phyloP scores from a whole-genome alignment of 2,329 filamentous ascomycete genomes.

The Neobulgaria alba region DNA sequence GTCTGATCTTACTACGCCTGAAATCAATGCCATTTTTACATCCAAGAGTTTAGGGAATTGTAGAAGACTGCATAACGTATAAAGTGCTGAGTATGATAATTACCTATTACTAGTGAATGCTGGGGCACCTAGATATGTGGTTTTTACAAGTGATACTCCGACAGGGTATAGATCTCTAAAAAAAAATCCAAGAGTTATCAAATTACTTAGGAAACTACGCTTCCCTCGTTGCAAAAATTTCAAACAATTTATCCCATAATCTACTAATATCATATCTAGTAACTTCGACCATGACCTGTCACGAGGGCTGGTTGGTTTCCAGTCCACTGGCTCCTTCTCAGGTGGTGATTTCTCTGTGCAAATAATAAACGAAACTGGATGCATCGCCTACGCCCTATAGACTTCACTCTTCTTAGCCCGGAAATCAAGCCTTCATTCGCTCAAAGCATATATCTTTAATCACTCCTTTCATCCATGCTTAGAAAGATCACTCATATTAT shows the following conservation, averaged over 20 bases:
- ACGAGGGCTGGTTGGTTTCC: constrained; percentile 13
- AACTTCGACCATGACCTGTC: constrained; percentile 7
- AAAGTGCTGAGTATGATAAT: too few species aligned
- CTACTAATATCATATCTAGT: too few species aligned
- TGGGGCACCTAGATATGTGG: constrained; percentile 12
- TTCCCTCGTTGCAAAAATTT: too few species aligned
- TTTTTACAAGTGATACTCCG: constrained; percentile 13
- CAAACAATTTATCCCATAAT: too few species aligned
- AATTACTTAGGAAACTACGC: too few species aligned
- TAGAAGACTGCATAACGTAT: too few species aligned
- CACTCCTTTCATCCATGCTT: too few species aligned
- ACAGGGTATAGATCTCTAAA: too few species aligned
- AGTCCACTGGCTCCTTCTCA: constrained; percentile 11
- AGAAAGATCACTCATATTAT: constrained; percentile 11
- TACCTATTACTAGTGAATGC: constrained; percentile 17
- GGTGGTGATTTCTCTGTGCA: constrained; percentile 17
- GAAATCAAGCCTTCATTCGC: constrained; percentile 23
- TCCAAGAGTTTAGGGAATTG: too few species aligned
- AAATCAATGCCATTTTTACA: constrained; percentile 11
- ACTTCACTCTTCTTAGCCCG: constrained; percentile 17
- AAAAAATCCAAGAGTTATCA: too few species aligned
- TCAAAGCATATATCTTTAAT: too few species aligned
- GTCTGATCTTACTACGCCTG: too few species aligned
- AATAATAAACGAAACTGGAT: constrained; percentile 16
- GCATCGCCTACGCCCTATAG: constrained; percentile 19